Conservation (phyloP, 2,329 filamentous ascomycete genomes). For the Paecilomyces dactylethromorphus region DNA sequence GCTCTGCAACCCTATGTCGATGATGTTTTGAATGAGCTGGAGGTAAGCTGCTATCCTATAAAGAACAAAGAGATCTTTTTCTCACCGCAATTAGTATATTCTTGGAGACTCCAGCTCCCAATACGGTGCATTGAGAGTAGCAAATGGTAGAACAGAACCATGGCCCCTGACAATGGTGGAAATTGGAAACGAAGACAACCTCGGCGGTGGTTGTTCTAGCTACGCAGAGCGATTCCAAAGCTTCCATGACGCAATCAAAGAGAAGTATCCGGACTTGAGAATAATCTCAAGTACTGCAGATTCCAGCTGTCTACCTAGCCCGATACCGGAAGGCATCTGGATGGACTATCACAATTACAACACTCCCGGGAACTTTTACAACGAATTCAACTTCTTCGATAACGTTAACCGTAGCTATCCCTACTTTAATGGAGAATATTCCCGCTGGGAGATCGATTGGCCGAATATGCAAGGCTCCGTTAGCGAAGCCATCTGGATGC, state of each 20-base stretch:
- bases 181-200: slow-evolving; percentile 62
- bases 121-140: slow-evolving; percentile 53
- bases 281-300: slow-evolving; percentile 45
- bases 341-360: slow-evolving; percentile 49
- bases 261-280: slow-evolving; percentile 48
- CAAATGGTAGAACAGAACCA: slow-evolving; percentile 54
- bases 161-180: slow-evolving; percentile 39
- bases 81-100: slow-evolving; percentile 49
- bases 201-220: slow-evolving; percentile 44
- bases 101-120: slow-evolving; percentile 44
- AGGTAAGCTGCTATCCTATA: slow-evolving; percentile 22
- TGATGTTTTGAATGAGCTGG: slow-evolving; percentile 56
- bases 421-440: slow-evolving; percentile 25
- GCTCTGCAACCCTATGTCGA: slow-evolving; percentile 53
- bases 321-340: slow-evolving; percentile 30
- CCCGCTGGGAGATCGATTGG: slow-evolving; percentile 16
- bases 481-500: slow-evolving; percentile 56
- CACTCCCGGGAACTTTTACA: slow-evolving; percentile 44
- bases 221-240: slow-evolving; percentile 52
- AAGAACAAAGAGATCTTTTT: background rate
- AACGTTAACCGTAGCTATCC: slow-evolving; percentile 36
- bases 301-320: slow-evolving; percentile 17
- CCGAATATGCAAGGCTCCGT: slow-evolving; percentile 43
- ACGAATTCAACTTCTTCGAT: slow-evolving; percentile 49
- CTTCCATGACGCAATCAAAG: slow-evolving; percentile 53